These are phyloP conservation scores for Russula lepida DNA, from an alignment of 768 basidiomycete species.

Conservation along the genomic window DNA sequence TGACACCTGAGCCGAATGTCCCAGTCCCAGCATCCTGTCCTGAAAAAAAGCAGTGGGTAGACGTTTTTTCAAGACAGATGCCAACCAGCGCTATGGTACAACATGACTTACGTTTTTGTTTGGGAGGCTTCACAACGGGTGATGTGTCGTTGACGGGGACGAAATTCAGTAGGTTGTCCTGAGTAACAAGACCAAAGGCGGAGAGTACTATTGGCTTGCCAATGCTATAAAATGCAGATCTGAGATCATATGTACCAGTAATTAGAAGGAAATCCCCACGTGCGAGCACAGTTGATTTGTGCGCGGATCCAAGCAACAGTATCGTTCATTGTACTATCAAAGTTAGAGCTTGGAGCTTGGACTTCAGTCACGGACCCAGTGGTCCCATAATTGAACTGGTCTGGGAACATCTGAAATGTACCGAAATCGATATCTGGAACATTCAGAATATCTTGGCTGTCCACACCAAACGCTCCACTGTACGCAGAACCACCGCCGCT, in stretches of 20 bases:
- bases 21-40: slow-evolving; percentile 1
- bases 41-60: not conserved
- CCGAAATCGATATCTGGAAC: slow-evolving; percentile 30
- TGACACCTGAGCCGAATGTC: slow-evolving; percentile 3
- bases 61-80: not conserved
- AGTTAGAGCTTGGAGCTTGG: slow-evolving; percentile 6
- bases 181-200: slow-evolving; percentile 28
- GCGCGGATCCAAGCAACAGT: slow-evolving; percentile 28
- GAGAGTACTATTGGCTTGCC: slow-evolving; percentile 30
- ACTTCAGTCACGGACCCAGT: not conserved
- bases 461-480: slow-evolving; percentile 32
- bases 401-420: slow-evolving; percentile 35
- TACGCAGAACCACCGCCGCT: slow-evolving; percentile 27
- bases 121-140: not conserved
- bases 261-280: slow-evolving; percentile 15
- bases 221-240: slow-evolving; percentile 19
- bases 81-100: not conserved
- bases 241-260: not conserved
- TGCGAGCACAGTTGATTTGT: slow-evolving; percentile 22
- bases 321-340: slow-evolving; percentile 24
- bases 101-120: slow-evolving; percentile 5
- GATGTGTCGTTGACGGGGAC: slow-evolving; percentile 28
- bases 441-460: slow-evolving; percentile 32
- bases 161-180: slow-evolving; percentile 23
- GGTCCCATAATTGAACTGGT: slow-evolving; percentile 28